Evolutionary conservation across 2,329 filamentous ascomycete genomes (phyloP), one percentile per base, ranked within the genome.

Genomic region (Colletotrichum noveboracense): DNA sequence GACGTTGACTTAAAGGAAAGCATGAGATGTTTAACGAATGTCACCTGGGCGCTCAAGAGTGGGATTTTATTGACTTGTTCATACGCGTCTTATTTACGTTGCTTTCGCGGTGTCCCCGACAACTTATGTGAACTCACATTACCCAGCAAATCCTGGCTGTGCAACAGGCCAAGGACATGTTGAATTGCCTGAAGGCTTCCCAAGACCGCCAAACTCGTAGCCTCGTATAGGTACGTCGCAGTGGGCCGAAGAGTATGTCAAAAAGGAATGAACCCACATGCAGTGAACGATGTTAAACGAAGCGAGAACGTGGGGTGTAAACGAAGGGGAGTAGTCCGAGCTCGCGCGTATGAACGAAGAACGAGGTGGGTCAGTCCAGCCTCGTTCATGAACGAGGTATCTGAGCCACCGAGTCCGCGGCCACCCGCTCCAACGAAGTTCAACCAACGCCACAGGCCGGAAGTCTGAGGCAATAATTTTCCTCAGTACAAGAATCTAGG

Each of bases 1-100:
- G 9, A 43, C 9, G 38, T n/a, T n/a, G 38, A 12, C 18, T 10
- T 12, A 1, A n/a, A 60, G 56, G 8, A 12, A 26, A 60, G 6
- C 4, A 30, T 4, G 24, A 30, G 8, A 7, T 1, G 3, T 21
- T 3, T 3, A 21, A 48, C 10, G 10, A 21, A 52, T 48, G 10
- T 1, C n/a, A 52, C 4, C 0, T 21, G n/a, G 4, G 2, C 10
- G 43, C 43, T 52, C 1, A 4, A 1, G 43, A 52, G n/a, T 48
- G 3, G 4, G 0, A 52, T 52, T 52, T 48, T 1, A 21, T 52
- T 52, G n/a, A 52, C 14, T 0, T 5, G 43, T 10, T 3, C 38
- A 48, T 48, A n/a, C 9, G 9, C 43, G n/a, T 52, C 43, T 52
- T 21, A 13, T 52, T 52, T 21, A 21, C 10, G n/a, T 48, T 4